Conservation (phyloP, 2,329 filamentous ascomycete species). For the Diplocarpon rosae region DNA sequence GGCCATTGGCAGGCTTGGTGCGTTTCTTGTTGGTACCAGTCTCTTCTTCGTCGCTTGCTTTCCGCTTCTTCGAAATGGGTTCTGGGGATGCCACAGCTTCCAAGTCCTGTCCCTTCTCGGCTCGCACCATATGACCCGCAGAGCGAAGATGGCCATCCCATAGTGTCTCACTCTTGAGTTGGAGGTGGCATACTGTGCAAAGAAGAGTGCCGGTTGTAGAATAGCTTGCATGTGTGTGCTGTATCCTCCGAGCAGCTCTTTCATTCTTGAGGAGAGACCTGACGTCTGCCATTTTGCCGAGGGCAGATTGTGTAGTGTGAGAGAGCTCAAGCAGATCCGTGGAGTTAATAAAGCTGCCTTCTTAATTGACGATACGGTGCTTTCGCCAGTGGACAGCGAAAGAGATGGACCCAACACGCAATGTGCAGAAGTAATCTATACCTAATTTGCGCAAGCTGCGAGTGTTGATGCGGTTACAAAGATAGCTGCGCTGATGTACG, state of each 20-base stretch:
- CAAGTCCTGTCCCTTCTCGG: conserved; percentile 22
- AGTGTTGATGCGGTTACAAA: too few species aligned
- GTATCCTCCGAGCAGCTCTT: conserved; percentile 61
- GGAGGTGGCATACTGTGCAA: conserved; percentile 55
- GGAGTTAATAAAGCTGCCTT: too few species aligned
- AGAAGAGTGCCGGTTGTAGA: conserved; percentile 55
- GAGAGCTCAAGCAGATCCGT: neutral
- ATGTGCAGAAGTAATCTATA: too few species aligned
- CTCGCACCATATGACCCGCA: conserved; percentile 32
- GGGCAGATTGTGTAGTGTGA: neutral
- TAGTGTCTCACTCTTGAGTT: conserved; percentile 52
- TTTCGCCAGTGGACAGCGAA: too few species aligned
- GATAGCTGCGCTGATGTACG: too few species aligned
- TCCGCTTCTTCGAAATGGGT: conserved; percentile 38
- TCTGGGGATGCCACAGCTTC: conserved; percentile 6
- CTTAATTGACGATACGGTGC: too few species aligned
- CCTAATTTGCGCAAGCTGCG: too few species aligned
- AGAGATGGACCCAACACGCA: too few species aligned
- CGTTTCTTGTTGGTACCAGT: conserved; percentile 34
- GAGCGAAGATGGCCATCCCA: conserved; percentile 54
- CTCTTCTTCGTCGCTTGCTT: conserved; percentile 30
- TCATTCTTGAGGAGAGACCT: conserved; percentile 70
- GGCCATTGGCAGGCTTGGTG: conserved; percentile 28
- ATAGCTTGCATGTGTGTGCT: conserved; percentile 58
- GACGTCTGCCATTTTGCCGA: conserved; percentile 57